Evolutionary conservation across 2,329 filamentous ascomycete species (phyloP).

Genomic region (Colletotrichum filicis): DNA sequence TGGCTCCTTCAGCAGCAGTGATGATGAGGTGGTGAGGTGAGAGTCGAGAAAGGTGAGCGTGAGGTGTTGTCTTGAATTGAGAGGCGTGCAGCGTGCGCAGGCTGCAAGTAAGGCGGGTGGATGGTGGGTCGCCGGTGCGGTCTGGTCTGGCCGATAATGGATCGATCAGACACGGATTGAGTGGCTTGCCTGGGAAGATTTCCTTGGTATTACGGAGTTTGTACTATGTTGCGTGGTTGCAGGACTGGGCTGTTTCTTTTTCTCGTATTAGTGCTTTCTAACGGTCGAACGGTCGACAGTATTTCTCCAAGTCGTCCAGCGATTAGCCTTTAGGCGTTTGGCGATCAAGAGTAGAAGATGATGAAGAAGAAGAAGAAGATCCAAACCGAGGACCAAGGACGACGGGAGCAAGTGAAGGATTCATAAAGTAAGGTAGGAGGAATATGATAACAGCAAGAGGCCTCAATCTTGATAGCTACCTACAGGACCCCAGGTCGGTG

Average conservation of each 20-base stretch:
- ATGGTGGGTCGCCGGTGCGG: neutral
- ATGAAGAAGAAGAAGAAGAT: neutral
- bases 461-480: neutral
- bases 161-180: neutral
- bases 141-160: constrained; percentile 3
- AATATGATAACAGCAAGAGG: neutral
- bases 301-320: neutral
- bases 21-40: neutral
- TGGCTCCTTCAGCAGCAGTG: neutral
- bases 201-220: constrained; percentile 24
- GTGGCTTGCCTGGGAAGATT: neutral
- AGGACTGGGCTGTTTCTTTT: constrained; percentile 12
- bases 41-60: neutral
- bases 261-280: constrained; percentile 24
- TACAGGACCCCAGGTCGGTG: neutral
- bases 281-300: constrained; percentile 1
- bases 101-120: neutral
- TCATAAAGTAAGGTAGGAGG: neutral
- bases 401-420: neutral
- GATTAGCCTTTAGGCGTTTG: neutral
- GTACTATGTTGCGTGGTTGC: constrained; percentile 1
- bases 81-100: neutral
- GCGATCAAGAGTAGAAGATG: neutral
- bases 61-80: neutral
- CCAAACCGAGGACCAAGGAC: neutral